These are phyloP conservation scores for Termitomyces titanicus DNA, from an alignment of 768 basidiomycete species.

Conservation along the genomic window DNA sequence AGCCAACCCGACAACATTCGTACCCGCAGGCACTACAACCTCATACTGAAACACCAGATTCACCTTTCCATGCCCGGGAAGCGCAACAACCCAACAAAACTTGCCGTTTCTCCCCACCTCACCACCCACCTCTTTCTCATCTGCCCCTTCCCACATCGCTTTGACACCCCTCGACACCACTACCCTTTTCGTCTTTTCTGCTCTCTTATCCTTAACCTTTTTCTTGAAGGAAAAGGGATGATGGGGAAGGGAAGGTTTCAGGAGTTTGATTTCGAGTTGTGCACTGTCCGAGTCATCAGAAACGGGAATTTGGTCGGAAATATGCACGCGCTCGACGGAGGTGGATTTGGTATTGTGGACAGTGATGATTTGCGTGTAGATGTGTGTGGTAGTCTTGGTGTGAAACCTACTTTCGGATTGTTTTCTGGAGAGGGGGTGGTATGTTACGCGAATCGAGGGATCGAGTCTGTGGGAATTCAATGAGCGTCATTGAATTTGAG, in stretches of 20 bases:
- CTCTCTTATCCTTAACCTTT: neutral
- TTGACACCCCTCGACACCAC: constrained; percentile 14
- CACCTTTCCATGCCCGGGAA: neutral
- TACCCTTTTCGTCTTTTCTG: constrained; percentile 2
- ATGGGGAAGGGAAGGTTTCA: neutral
- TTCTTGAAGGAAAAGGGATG: neutral
- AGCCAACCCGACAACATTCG: neutral
- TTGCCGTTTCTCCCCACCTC: constrained; percentile 12
- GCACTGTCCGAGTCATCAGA: constrained; percentile 18
- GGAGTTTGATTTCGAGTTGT: constrained; percentile 2
- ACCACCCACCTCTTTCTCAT: constrained; percentile 12
- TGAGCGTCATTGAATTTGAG: no score
- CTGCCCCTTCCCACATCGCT: constrained; percentile 25
- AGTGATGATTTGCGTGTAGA: constrained; percentile 21
- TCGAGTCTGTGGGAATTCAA: constrained; percentile 20
- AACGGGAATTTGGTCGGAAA: constrained; percentile 22
- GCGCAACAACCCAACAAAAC: neutral
- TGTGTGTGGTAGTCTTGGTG: constrained; percentile 18
- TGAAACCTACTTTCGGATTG: constrained; percentile 21
- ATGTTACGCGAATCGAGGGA: constrained; percentile 23
- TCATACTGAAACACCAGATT: constrained; percentile 1
- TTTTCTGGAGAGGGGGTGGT: constrained; percentile 22
- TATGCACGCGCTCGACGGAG: constrained; percentile 12
- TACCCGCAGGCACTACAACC: neutral
- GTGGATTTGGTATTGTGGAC: constrained; percentile 20